Base-by-base conservation (phyloP, 225 moss, liverwort and hornwort genomes). In the Asterella californica region DNA sequence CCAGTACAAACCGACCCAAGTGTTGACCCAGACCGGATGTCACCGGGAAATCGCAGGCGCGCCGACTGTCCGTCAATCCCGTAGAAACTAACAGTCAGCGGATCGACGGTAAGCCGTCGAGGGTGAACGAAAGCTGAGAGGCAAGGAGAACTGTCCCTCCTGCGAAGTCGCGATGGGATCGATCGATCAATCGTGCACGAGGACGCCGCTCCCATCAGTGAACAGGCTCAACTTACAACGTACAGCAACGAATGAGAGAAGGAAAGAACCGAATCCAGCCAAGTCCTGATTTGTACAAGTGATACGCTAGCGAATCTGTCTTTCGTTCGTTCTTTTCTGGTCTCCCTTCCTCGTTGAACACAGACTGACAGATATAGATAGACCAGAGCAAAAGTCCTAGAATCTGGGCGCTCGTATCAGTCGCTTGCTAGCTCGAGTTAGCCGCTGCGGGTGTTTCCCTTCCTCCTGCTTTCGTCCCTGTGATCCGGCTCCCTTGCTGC, bases 121-220 rank as follows among this genome's bases (percentile, higher is more conserved):
- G 18, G 10, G 57, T 3, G 42, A 42, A 19, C 24, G 57, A 57
- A 57, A 57, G 42, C n/a, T n/a, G n/a, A n/a, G n/a, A n/a, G n/a
- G n/a, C n/a, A n/a, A n/a, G n/a, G n/a, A n/a, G n/a, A n/a, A n/a
- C n/a, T n/a, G n/a, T n/a, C n/a, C n/a, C 18, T 21, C 60, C 60
- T 25, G 60, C 25, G 62, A 62, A 27, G 29, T 62, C 62, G n/a
- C 62, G 62, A 62, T 62, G 62, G n/a, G n/a, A n/a, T n/a, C n/a
- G n/a, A n/a, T n/a, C n/a, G 62, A 29, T 62, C 62, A n/a, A 62
- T 62, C 62, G 62, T 62, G 62, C 62, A n/a, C n/a, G n/a, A n/a
- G 21, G 57, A 62, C 62, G 1, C 62, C 0, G 27, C 60, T 60
- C 19, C 60, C 22, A 8, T 8, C 8, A 21, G 21, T 8, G 60